These are phyloP conservation scores for Solanum virginianum DNA, from an alignment of 257 asterid genomes.

Conservation along the genomic window DNA sequence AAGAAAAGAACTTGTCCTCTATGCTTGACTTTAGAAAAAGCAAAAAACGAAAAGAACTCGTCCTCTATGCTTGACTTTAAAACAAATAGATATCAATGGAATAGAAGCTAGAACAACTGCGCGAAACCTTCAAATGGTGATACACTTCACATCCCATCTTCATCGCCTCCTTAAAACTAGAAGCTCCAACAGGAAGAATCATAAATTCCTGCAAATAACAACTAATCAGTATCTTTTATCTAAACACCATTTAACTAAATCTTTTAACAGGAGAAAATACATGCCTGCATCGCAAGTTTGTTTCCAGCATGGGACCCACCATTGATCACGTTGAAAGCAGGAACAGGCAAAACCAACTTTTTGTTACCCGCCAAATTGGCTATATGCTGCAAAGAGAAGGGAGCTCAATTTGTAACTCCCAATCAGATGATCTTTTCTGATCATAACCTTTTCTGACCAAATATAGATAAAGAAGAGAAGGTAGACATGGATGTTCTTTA, in stretches of 20 bases:
- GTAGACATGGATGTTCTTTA: not conserved
- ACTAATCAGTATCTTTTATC: not conserved
- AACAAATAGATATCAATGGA: not conserved
- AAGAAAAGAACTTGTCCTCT: not conserved
- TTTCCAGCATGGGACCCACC: constrained; percentile 99
- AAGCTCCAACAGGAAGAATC: constrained; percentile 97
- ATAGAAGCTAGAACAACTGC: not conserved
- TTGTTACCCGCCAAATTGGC: constrained; percentile 96
- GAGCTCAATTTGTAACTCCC: not conserved
- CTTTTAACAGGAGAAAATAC: not conserved
- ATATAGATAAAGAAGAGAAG: not conserved
- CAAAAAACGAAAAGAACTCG: not conserved
- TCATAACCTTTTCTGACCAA: not conserved
- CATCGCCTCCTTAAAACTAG: constrained; percentile 94
- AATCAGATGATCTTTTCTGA: not conserved
- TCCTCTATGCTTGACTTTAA: not conserved
- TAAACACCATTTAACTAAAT: not conserved
- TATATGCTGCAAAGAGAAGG: constrained; percentile 55
- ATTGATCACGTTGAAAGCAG: constrained; percentile 95
- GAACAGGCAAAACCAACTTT: constrained; percentile 88
- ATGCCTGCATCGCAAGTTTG: constrained; percentile 98
- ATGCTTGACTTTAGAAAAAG: not conserved
- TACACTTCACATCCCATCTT: constrained; percentile 99
- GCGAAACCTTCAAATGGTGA: constrained; percentile 67
- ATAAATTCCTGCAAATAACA: constrained; percentile 60